Evolutionary conservation across 345 rosid genomes (phyloP).

Genomic region (Punica granatum): DNA sequence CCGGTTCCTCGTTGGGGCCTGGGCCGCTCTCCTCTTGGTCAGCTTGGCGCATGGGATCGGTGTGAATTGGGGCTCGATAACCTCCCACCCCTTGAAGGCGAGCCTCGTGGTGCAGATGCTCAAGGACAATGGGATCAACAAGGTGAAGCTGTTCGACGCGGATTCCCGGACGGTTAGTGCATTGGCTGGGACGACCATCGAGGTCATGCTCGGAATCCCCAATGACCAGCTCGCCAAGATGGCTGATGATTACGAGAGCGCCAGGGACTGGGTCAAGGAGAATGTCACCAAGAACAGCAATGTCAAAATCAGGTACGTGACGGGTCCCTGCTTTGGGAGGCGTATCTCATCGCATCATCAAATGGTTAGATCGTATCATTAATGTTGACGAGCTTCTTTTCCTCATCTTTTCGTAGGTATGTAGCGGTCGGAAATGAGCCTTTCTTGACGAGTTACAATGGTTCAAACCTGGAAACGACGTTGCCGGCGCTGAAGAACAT

Average conservation of each 20-base stretch:
- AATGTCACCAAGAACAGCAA: constrained; percentile 45
- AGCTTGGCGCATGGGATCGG: constrained; percentile 36
- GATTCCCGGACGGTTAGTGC: constrained; percentile 47
- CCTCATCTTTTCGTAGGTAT: constrained; percentile 6
- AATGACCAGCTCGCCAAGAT: constrained; percentile 38
- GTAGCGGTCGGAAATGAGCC: constrained; percentile 94
- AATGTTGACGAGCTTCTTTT: neutral
- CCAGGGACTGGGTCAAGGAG: constrained; percentile 68
- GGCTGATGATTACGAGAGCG: constrained; percentile 26
- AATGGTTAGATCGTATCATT: neutral
- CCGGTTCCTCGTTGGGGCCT: constrained; percentile 12
- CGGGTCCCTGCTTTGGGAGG: neutral
- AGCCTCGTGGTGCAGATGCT: constrained; percentile 51
- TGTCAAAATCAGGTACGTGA: constrained; percentile 55
- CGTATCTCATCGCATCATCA: neutral
- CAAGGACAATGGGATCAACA: constrained; percentile 57
- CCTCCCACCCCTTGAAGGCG: constrained; percentile 58
- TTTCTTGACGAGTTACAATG: constrained; percentile 59
- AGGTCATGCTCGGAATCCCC: constrained; percentile 83
- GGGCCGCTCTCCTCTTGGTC: constrained; percentile 14
- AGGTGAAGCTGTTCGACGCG: constrained; percentile 74
- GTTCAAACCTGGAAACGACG: constrained; percentile 27
- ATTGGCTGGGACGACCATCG: constrained; percentile 45
- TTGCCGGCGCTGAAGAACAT: constrained; percentile 66
- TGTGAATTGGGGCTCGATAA: constrained; percentile 70